Evolutionary conservation across 2,329 filamentous ascomycete genomes (phyloP).

Genomic region (Akanthomyces dipterigenus): DNA sequence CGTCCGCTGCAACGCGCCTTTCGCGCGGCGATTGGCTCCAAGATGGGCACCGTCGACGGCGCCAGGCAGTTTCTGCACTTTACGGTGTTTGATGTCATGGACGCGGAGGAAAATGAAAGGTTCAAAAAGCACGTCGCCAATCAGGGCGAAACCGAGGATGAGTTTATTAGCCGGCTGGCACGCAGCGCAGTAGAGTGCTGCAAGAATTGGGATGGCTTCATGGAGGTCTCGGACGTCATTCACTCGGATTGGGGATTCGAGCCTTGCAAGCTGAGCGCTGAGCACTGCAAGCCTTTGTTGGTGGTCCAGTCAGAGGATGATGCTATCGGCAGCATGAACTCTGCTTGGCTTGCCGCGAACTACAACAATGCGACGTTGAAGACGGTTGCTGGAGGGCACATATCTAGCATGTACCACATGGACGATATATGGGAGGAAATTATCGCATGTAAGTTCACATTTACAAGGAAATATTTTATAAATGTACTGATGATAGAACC

Average conservation of each 20-base stretch:
- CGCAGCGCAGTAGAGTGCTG: slow-evolving; percentile 11
- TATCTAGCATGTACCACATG: slow-evolving; percentile 17
- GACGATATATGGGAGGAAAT: slow-evolving; percentile 17
- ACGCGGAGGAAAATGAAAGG: slow-evolving; percentile 11
- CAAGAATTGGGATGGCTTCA: slow-evolving; percentile 19
- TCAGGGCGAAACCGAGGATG: slow-evolving; percentile 9
- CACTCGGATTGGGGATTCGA: slow-evolving; percentile 20
- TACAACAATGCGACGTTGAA: slow-evolving; percentile 14
- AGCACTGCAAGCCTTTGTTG: slow-evolving; percentile 16
- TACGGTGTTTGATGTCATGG: slow-evolving; percentile 15
- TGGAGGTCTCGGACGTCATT: slow-evolving; percentile 19
- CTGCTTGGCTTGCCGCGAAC: slow-evolving; percentile 15
- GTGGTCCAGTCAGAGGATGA: slow-evolving; percentile 16
- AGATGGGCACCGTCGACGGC: slow-evolving; percentile 14
- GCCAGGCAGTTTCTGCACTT: slow-evolving; percentile 14
- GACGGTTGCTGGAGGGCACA: slow-evolving; percentile 17
- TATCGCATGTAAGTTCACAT: background rate
- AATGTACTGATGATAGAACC: background rate
- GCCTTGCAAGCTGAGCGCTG: slow-evolving; percentile 14
- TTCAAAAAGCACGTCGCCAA: slow-evolving; percentile 7
- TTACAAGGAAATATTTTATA: background rate
- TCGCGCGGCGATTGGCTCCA: slow-evolving; percentile 9
- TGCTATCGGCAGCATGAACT: slow-evolving; percentile 16
- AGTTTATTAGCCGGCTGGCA: slow-evolving; percentile 13
- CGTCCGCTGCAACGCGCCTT: slow-evolving; percentile 15